Base-by-base conservation (phyloP, 495 filamentous ascomycete genomes). In the Aspergillus wentii region DNA sequence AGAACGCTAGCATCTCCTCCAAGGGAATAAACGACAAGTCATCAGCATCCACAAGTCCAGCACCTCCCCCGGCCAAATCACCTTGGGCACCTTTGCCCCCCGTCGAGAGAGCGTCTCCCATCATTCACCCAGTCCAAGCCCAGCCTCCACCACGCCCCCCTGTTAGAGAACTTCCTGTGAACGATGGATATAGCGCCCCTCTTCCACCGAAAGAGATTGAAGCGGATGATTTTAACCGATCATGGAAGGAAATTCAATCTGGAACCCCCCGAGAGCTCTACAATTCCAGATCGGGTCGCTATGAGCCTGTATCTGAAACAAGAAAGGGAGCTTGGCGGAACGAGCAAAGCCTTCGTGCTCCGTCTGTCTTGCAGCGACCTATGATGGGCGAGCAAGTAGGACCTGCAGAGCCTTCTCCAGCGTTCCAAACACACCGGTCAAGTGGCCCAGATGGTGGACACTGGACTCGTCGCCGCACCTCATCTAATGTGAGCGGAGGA, bases 401-500 rank as follows among this genome's bases (percentile, higher is more conserved):
- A 5, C 86, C 86, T n/a, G 85, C 87, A 26, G 94, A 98, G 48
- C 88, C 88, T 10, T 94, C 91, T 30, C 72, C 89, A 18, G 86
- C 88, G n/a, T 94, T 94, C 51, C 91, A 95, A 51, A 88, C 84
- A 7, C 78, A 81, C 42, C 76, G 88, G 30, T 75, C 75, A 9
- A 80, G 73, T 47, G 75, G 75, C 22, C 81, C 81, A 34, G 85
- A 90, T 41, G 76, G 68, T 11, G 54, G 54, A 10, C 71, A 80
- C 4, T 95, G 86, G 73, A 76, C 73, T 18, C 80, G 89, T 39
- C 79, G 88, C 30, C 82, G 94, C 30, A 83, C 84, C 34, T 96
- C 91, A n/a, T 95, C 91, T 1, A 95, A 89, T 52, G 85, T 95
- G 19, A 96, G 91, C 56, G 91, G 89, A 20, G 88, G 87, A 40